Evolutionary conservation across 805 yeast genomes (phyloP), one percentile per base, ranked within the genome.

Genomic region (Wickerhamiella spandovensis): DNA sequence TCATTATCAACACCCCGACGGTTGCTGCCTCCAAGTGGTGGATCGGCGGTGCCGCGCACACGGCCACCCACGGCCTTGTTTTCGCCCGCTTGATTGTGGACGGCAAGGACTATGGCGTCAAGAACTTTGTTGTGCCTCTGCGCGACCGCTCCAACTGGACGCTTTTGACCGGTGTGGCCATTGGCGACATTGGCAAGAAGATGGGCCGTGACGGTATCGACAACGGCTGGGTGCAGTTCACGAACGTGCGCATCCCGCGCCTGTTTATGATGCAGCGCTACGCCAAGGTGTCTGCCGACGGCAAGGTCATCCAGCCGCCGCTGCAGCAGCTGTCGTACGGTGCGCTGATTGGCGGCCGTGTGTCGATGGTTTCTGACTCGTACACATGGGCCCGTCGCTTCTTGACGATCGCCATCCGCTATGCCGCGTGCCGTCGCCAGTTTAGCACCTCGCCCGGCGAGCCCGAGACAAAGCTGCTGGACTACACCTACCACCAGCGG

Each of bases 41-140:
- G 95, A 86, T 86, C 58, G 95, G 95, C 46, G 95, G 95, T 58
- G 95, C 95, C 32, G 95, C 95, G 10, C 89, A 84, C 64, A 79
- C 90, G 15, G 82, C 95, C 3, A 84, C 86, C 39, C 95, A 85
- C 67, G 72, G 84, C 23, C 77, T 78, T 18, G 81, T 77, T 24
- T 85, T 79, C 64, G 95, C 95, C 6, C 73, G 95, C 54, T 71
- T 86, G 53, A 75, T 82, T 47, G 86, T 84, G 20, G 70, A 79
- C 38, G 86, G 82, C 10, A 76, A 81, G 61, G 95, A 86, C 65
- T 79, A 84, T 63, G 95, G 95, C 47, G 92, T 86, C 49, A 84
- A 85, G 66, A 82, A 87, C 2, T 86, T 86, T 68, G 81, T 86
- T 43, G 95, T 86, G 18, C 95, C 90, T 35, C 69, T 86, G 54